Percentiles rank a stretch among this genome's conserved stretches.
Conservation (phyloP, 2,329 filamentous ascomycete genomes). For the Microdochium nivale region DNA sequence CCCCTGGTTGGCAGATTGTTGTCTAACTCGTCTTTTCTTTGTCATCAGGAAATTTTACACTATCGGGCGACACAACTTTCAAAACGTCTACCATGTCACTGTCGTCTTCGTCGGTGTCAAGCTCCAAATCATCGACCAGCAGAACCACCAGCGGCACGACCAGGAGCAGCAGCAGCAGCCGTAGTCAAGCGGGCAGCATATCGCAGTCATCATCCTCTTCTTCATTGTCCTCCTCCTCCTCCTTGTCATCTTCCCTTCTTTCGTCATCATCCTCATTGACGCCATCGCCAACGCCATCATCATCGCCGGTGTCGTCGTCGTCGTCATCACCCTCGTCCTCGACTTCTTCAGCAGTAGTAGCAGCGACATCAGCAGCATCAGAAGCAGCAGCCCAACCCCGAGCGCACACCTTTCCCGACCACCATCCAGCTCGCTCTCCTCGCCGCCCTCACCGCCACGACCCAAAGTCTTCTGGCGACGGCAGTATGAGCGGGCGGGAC, state of each 20-base stretch:
- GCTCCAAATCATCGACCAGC: not conserved
- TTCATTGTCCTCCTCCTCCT: not conserved
- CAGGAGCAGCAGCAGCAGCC: too few relatives aligned
- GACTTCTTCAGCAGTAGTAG: too few relatives aligned
- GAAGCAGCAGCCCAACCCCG: too few relatives aligned
- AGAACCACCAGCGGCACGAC: not conserved
- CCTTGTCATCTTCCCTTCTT: not conserved
- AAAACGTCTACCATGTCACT: not conserved
- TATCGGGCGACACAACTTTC: not conserved
- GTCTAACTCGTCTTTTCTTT: not conserved
- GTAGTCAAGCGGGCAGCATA: too few relatives aligned
- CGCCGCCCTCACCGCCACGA: not conserved
- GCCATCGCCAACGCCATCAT: too few relatives aligned
- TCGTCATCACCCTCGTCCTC: too few relatives aligned
- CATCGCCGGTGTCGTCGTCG: too few relatives aligned
- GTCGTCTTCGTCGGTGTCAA: not conserved
- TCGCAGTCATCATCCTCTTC: not conserved
- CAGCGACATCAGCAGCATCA: too few relatives aligned
- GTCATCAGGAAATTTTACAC: not conserved
- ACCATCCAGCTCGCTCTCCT: too few relatives aligned
- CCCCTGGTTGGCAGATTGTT: not conserved
- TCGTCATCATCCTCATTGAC: too few relatives aligned
- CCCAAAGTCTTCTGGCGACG: not conserved
- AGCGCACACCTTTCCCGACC: too few relatives aligned
- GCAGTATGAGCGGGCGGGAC: too few relatives aligned